phyloP scores from a whole-genome alignment of 192 early-diverging fungal species.

The Coemansia sp. region DNA sequence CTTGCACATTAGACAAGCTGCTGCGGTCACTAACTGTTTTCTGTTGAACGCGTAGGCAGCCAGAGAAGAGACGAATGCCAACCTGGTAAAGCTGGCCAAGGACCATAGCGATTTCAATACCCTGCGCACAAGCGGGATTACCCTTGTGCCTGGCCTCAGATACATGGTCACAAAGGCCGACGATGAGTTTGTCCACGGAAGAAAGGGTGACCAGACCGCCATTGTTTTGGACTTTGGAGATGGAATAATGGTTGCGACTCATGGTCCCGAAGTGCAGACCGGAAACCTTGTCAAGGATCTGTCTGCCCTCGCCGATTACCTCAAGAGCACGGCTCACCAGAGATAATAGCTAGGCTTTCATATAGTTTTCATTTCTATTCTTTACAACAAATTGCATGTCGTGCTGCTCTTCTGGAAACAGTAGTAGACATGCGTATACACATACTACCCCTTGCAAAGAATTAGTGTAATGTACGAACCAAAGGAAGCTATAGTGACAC shows the following conservation, averaged over 20 bases:
- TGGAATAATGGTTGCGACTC: conserved; percentile 58
- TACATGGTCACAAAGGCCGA: conserved; percentile 69
- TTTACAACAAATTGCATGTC: not conserved
- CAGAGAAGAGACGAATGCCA: not conserved
- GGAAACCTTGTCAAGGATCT: conserved; percentile 74
- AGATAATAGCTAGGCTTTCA: not conserved
- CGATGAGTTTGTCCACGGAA: conserved; percentile 74
- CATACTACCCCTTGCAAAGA: not conserved
- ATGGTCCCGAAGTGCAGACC: conserved; percentile 63
- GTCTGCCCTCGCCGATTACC: conserved; percentile 37
- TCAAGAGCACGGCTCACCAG: not conserved
- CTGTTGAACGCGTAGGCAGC: not conserved
- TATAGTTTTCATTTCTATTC: not conserved
- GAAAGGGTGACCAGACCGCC: conserved; percentile 60
- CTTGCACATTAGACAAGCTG: not conserved
- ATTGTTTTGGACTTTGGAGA: conserved; percentile 1
- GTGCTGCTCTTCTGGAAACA: conserved; percentile 4
- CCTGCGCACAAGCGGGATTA: conserved; percentile 66
- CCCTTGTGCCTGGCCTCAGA: conserved; percentile 63
- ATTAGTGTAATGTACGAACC: not conserved
- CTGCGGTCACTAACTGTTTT: not conserved
- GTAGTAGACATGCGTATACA: not conserved
- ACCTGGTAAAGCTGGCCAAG: not conserved
- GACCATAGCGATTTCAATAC: not conserved
- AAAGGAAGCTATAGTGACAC: not conserved